Percentiles rank a stretch among this genome's conserved stretches.
These are phyloP conservation scores for Scutellaria galericulata DNA, from an alignment of 257 asterid genomes.

Conservation along the genomic window DNA sequence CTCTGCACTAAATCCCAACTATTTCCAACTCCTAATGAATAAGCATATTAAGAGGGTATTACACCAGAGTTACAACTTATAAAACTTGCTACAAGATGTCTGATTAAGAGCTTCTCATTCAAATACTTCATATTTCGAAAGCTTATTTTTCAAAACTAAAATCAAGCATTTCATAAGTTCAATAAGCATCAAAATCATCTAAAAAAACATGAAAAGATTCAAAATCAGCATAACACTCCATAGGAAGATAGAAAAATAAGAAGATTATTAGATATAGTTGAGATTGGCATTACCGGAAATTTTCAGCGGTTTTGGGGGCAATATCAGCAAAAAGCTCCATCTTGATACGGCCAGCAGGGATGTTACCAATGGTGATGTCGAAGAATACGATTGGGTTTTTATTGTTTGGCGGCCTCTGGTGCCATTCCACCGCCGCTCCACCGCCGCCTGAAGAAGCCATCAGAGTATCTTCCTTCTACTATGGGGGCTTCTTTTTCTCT, in stretches of 20 bases:
- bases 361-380: constrained; percentile 82
- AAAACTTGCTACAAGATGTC: not conserved
- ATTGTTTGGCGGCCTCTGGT: constrained; percentile 91
- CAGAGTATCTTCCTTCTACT: constrained; percentile 11
- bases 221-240: not conserved
- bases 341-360: constrained; percentile 95
- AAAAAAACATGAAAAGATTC: not conserved
- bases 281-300: constrained; percentile 62
- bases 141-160: not conserved
- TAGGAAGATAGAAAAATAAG: not conserved
- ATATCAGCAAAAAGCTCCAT: constrained; percentile 99
- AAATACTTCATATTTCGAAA: not conserved
- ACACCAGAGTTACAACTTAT: not conserved
- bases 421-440: constrained; percentile 84
- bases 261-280: not conserved
- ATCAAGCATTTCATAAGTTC: not conserved
- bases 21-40: not conserved
- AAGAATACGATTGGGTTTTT: constrained; percentile 92
- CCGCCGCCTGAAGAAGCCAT: constrained; percentile 46
- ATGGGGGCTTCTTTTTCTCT: not conserved
- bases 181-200: not conserved
- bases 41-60: not conserved
- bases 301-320: constrained; percentile 89
- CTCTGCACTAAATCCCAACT: not conserved
- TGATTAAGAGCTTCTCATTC: not conserved